phyloP scores from a whole-genome alignment of 129 eudicot genomes.

The Pittosporum tobira region DNA sequence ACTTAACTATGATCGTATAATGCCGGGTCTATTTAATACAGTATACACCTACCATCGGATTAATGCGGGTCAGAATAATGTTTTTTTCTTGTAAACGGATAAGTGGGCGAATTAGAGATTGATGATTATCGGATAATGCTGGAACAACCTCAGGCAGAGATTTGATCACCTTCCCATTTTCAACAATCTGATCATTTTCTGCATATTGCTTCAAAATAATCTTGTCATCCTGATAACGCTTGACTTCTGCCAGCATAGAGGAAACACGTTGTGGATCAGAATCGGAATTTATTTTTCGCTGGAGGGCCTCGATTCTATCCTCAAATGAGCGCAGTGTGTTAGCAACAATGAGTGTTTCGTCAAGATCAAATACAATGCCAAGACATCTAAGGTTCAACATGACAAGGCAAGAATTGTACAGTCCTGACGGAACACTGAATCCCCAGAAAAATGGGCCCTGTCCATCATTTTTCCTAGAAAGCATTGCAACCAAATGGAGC shows the following conservation, averaged over 20 bases:
- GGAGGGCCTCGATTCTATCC: slow-evolving; percentile 81
- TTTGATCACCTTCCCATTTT: slow-evolving; percentile 67
- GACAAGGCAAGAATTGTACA: slow-evolving; percentile 75
- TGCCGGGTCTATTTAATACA: neutral
- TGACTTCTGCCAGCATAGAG: slow-evolving; percentile 75
- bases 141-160: slow-evolving; percentile 74
- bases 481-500: slow-evolving; percentile 94
- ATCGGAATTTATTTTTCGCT: slow-evolving; percentile 60
- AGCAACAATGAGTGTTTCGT: slow-evolving; percentile 91
- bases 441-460: slow-evolving; percentile 91
- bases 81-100: slow-evolving; percentile 83
- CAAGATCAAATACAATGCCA: slow-evolving; percentile 97
- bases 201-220: slow-evolving; percentile 80
- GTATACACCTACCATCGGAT: slow-evolving; percentile 54
- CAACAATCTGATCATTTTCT: slow-evolving; percentile 83
- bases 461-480: slow-evolving; percentile 45
- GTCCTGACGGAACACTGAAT: slow-evolving; percentile 46
- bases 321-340: slow-evolving; percentile 94
- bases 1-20: no score
- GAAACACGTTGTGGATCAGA: slow-evolving; percentile 73
- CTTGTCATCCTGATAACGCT: slow-evolving; percentile 86
- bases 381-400: slow-evolving; percentile 93
- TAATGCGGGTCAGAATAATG: slow-evolving; percentile 88
- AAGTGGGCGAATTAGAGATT: slow-evolving; percentile 70
- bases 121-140: slow-evolving; percentile 68